phyloP scores from a whole-genome alignment of 176 grass and related monocot genomes.

The Hsuehochloa calcarea region DNA sequence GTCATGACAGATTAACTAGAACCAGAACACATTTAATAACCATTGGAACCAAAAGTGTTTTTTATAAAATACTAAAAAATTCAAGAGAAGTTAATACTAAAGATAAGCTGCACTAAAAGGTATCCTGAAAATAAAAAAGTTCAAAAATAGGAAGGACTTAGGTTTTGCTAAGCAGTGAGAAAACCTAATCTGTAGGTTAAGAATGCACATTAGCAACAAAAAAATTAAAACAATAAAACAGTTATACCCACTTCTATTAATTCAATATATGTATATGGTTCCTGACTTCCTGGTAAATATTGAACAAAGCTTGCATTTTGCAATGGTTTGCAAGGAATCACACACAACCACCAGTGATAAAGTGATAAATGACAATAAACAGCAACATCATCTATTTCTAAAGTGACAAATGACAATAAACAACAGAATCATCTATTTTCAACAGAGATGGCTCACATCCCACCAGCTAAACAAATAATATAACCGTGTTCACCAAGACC shows the following conservation, averaged over 20 bases:
- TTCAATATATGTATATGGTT: neutral
- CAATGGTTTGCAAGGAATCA: neutral
- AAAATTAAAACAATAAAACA: neutral
- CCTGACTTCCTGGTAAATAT: neutral
- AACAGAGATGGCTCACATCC: neutral
- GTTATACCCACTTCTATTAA: neutral
- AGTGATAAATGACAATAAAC: slow-evolving; percentile 18
- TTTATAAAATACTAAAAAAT: neutral
- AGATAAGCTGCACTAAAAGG: neutral
- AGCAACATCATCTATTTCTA: neutral
- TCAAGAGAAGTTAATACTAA: neutral
- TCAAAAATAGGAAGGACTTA: neutral
- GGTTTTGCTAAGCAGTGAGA: neutral
- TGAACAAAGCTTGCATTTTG: slow-evolving; percentile 13
- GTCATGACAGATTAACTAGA: neutral
- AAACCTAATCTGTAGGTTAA: neutral
- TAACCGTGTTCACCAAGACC: too few species aligned
- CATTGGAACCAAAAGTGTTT: neutral
- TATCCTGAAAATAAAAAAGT: neutral
- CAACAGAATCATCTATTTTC: neutral
- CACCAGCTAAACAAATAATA: neutral
- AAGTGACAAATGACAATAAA: too few species aligned
- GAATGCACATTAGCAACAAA: neutral
- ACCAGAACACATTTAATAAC: neutral
- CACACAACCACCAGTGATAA: neutral